These are phyloP conservation scores for Capronia epimyces DNA, from an alignment of 2,329 filamentous ascomycete species.

Conservation along the genomic window DNA sequence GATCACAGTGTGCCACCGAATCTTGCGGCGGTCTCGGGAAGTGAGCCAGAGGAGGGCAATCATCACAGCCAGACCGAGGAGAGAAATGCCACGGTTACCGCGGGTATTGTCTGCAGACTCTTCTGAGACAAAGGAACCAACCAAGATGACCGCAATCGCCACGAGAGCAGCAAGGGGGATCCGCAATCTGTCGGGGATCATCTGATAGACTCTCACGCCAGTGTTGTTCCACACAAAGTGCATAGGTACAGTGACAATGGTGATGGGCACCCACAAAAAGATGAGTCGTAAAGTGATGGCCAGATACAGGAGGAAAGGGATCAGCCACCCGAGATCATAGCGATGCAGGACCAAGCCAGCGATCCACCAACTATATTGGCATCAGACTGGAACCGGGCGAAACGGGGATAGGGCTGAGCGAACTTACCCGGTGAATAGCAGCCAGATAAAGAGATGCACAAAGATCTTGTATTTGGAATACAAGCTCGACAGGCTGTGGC, in stretches of 20 bases:
- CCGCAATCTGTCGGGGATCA: constrained; percentile 63
- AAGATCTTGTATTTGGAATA: constrained; percentile 46
- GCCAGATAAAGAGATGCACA: constrained; percentile 39
- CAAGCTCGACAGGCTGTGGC: constrained; percentile 35
- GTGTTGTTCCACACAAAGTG: constrained; percentile 63
- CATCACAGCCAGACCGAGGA: constrained; percentile 72
- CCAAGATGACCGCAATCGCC: constrained; percentile 66
- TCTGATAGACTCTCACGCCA: constrained; percentile 51
- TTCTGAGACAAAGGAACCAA: constrained; percentile 69
- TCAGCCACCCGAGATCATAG: constrained; percentile 70
- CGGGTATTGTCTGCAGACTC: constrained; percentile 72
- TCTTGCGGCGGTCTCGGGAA: constrained; percentile 60
- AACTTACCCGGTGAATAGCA: constrained; percentile 26
- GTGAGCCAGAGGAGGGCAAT: constrained; percentile 63
- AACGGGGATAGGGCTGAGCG: neutral
- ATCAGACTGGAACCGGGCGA: constrained; percentile 1
- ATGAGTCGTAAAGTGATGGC: constrained; percentile 66
- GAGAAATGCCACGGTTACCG: constrained; percentile 70
- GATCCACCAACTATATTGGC: constrained; percentile 61
- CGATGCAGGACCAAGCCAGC: constrained; percentile 67
- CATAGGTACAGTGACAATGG: constrained; percentile 61
- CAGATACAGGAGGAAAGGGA: constrained; percentile 78
- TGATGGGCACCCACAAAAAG: constrained; percentile 66
- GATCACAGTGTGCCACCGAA: constrained; percentile 70
- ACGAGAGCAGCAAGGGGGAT: constrained; percentile 57